phyloP scores from a whole-genome alignment of 2,329 filamentous ascomycete genomes.

The Hypoxylon sp. region DNA sequence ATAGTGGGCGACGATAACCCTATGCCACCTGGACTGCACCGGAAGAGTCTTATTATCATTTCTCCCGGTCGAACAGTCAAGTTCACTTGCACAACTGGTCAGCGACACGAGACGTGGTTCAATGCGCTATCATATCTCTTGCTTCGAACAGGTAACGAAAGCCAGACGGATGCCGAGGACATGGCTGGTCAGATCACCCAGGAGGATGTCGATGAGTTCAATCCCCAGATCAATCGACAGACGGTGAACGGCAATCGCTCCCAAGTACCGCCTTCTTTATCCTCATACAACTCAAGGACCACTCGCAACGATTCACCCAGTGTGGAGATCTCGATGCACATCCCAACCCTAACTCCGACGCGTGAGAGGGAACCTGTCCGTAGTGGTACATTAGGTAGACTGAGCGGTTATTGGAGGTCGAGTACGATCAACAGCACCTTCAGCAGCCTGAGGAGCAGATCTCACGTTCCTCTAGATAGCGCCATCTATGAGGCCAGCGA shows the following conservation, averaged over 20 bases:
- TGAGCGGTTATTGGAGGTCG: constrained; percentile 73
- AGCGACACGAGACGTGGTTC: constrained; percentile 98
- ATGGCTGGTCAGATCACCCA: constrained; percentile 70
- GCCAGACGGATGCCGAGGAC: constrained; percentile 73
- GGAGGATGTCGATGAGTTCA: constrained; percentile 84
- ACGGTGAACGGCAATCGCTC: constrained; percentile 63
- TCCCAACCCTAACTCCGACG: constrained; percentile 71
- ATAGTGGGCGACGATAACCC: constrained; percentile 96
- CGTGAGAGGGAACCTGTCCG: constrained; percentile 57
- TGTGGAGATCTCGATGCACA: constrained; percentile 63
- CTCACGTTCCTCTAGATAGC: constrained; percentile 59
- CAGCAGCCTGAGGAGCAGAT: constrained; percentile 68
- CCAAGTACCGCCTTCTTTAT: constrained; percentile 75
- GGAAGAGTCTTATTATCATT: constrained; percentile 91
- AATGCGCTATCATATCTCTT: constrained; percentile 95
- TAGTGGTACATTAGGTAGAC: constrained; percentile 67
- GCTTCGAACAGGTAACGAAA: constrained; percentile 78
- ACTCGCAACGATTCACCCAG: constrained; percentile 76
- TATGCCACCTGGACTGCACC: constrained; percentile 92
- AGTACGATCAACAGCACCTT: constrained; percentile 65
- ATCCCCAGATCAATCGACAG: constrained; percentile 70
- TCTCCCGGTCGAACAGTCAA: constrained; percentile 91
- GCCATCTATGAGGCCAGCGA: constrained; percentile 74
- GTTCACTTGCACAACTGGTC: constrained; percentile 93
- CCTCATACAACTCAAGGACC: constrained; percentile 84